Evolutionary conservation across 2,329 filamentous ascomycete species (phyloP), one percentile per base, ranked within the genome.

Genomic region (Geosmithia flava): DNA sequence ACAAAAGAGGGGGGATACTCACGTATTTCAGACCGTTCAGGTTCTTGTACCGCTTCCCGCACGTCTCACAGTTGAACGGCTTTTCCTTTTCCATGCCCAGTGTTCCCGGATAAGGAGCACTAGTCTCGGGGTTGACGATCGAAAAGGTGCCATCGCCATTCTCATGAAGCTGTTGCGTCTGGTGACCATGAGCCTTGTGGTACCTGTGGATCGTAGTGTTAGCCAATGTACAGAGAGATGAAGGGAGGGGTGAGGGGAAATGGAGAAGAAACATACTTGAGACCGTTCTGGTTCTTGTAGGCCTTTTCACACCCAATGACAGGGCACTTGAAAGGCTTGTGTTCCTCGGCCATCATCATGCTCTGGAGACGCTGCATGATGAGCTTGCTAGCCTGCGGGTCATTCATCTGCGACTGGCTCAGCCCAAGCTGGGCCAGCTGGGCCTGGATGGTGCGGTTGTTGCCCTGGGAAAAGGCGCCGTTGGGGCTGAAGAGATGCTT

Each of bases 31-130:
- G 78, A 7, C 93, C 93, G 66, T 98, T 98, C 52, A 98, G 68
- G 62, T 98, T 98, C 81, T 98, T 98, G 71, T 98, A 98, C 47
- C 93, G 85, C 72, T 98, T 98, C 58, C 91, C 90, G 62, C 93
- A 98, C 11, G 89, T 85, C 54, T 97, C 90, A 65, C 93, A 98
- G 61, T 90, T 90, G 64, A 97, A 97, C 2, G 93, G 93, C 71
- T 98, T 98, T 71, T 97, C 91, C 65, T 97, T 98, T 69, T 98
- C 93, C 93, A 98, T 98, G n/a, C 93, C 93, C 37, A 95, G 73
- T 1, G 93, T 97, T 30, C 93, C 93, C 0, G 93, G 93, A 55
- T 97, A 98, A 0, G 93, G 93, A 1, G 88, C 80, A 27, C 87
- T 93, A 0, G 93, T 97, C 60, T 95, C 87, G 0, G 93, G 93